Evolutionary conservation across 495 filamentous ascomycete species (phyloP).

Genomic region (Tuber magnatum): DNA sequence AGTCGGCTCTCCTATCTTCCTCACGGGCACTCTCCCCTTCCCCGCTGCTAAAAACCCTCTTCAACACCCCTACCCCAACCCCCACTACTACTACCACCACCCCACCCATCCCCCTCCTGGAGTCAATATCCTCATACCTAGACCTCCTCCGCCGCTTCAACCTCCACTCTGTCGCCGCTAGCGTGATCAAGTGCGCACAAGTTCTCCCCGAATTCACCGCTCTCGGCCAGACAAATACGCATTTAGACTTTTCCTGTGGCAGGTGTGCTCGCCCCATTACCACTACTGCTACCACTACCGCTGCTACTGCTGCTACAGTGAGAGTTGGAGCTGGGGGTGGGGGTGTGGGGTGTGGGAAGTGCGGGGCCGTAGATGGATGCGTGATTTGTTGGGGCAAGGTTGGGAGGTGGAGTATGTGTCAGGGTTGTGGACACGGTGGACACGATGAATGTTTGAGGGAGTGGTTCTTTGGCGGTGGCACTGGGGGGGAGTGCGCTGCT

Average conservation of each 20-base stretch:
- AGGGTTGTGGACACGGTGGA: slow-evolving; percentile 33
- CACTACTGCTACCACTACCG: not conserved
- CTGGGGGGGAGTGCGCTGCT: slow-evolving; percentile 33
- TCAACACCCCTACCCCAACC: not conserved
- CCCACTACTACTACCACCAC: not conserved
- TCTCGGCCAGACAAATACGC: not conserved
- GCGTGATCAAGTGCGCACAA: slow-evolving; percentile 1
- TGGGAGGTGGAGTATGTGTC: slow-evolving; percentile 40
- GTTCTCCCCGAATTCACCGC: not conserved
- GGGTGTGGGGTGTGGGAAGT: not conserved
- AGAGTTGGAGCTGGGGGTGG: slow-evolving; percentile 10
- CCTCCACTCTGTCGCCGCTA: not conserved
- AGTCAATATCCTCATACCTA: not conserved
- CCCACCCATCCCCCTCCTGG: not conserved
- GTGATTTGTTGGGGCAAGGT: slow-evolving; percentile 37
- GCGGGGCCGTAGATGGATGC: slow-evolving; percentile 32
- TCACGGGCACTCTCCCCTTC: not conserved
- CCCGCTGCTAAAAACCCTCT: not conserved
- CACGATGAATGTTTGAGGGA: slow-evolving; percentile 37
- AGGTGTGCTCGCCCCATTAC: not conserved
- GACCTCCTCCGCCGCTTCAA: slow-evolving; percentile 3
- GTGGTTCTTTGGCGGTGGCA: slow-evolving; percentile 34
- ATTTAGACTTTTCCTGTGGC: not conserved
- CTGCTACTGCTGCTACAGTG: not conserved
- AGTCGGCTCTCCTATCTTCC: not conserved